Percentiles rank a stretch among this genome's conserved stretches.
phyloP scores from a whole-genome alignment of 1,284 basidiomycete species.

The Neonothopanus nambi region DNA sequence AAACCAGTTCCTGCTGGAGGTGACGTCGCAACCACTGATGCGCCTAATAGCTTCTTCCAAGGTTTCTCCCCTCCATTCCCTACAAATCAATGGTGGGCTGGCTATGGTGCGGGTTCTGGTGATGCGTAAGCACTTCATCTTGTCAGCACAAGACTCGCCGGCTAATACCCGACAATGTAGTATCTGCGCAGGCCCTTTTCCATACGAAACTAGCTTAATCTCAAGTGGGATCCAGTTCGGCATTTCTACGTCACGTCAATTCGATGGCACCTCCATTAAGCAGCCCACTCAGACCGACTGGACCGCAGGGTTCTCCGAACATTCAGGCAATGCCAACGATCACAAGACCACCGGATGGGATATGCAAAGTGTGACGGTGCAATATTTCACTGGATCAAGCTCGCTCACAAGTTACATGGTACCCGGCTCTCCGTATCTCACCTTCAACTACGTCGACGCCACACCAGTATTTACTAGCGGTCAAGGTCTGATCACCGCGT shows the following conservation, averaged over 20 bases:
- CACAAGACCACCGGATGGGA: constrained; percentile 32
- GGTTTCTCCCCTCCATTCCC: constrained; percentile 33
- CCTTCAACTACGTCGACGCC: constrained; percentile 29
- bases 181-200: constrained; percentile 32
- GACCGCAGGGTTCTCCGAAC: constrained; percentile 32
- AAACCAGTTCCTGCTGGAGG: constrained; percentile 30
- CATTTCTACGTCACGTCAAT: constrained; percentile 29
- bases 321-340: constrained; percentile 27
- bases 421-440: constrained; percentile 35
- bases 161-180: no score
- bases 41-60: constrained; percentile 35
- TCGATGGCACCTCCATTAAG: constrained; percentile 33
- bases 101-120: constrained; percentile 30
- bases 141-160: background rate
- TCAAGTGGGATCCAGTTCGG: constrained; percentile 31
- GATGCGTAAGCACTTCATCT: constrained; percentile 23
- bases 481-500: constrained; percentile 30
- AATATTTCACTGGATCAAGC: constrained; percentile 32
- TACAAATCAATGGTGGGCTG: constrained; percentile 38
- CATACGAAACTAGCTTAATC: constrained; percentile 30
- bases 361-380: constrained; percentile 32
- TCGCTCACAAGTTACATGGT: constrained; percentile 32
- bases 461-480: constrained; percentile 31
- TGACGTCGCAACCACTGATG: constrained; percentile 27
- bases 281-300: constrained; percentile 33